Evolutionary conservation across 2,329 filamentous ascomycete species (phyloP), one percentile per base, ranked within the genome.

Genomic region (Apiospora marii): DNA sequence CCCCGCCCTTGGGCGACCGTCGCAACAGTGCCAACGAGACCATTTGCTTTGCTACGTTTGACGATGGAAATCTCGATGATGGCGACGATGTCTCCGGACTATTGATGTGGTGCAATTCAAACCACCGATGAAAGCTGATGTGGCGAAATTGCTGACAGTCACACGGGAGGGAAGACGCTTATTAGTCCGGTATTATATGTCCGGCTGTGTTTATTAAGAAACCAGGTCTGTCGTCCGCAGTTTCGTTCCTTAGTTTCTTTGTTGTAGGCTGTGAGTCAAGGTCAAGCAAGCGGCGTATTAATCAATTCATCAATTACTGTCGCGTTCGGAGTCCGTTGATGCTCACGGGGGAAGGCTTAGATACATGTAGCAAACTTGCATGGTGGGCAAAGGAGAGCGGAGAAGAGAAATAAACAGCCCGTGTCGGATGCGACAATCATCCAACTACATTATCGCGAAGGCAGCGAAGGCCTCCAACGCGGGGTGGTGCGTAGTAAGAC

Each of bases 1-100:
- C 53, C 4, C 58, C 58, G 4, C 71, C 71, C n/a, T 72, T 72
- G 4, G 71, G 71, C 16, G 68, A 46, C 27, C 71, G 71, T 44
- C 19, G 27, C 67, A 67, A 30, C 22, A 70, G 34, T 13, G 34
- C 19, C n/a, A 64, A 13, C n/a, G 34, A 64, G 10, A 41, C 58
- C 58, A 64, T 64, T 41, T n/a, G 58, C 22, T 64, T 41, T n/a
- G 58, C 22, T 13, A 34, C 30, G 58, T 4, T 24, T 51, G 49
- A 2, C 24, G 49, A 27, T 24, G 49, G 24, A 10, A n/a, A 51
- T 27, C 4, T 19, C 5, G 51, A 16, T 19, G 51, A 6, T 3
- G 27, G 19, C 30, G 53, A 34, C 13, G 12, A 12, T 53, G 6
- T 19, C 16, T 10, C 19, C 10, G 8, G 34, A 14, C 10, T 64